Percentiles rank a stretch among this genome's conserved stretches.
Evolutionary conservation across 2,329 filamentous ascomycete species (phyloP).

Genomic region (Emydomyces testavorans): DNA sequence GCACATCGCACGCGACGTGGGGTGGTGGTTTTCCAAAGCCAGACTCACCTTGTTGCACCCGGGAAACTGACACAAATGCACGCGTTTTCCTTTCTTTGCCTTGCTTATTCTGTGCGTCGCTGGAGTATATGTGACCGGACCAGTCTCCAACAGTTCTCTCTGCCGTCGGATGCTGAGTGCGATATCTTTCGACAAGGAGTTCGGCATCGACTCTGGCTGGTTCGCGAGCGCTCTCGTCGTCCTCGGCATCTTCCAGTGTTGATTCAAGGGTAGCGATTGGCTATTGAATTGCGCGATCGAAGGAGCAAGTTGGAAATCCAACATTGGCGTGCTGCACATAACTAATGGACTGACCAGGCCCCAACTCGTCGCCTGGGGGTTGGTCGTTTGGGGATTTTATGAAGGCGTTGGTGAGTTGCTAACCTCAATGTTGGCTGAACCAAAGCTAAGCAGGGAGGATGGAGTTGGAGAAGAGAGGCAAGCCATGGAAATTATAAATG

Average conservation of each 20-base stretch:
- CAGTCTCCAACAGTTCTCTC: conserved; percentile 5
- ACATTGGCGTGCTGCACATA: no score
- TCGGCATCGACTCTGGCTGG: background rate
- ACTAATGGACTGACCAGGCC: no score
- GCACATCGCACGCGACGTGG: background rate
- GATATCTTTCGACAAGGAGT: background rate
- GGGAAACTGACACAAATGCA: conserved; percentile 38
- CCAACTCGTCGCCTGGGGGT: conserved; percentile 1
- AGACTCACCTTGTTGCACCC: conserved; percentile 38
- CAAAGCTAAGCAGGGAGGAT: background rate
- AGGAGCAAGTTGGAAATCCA: conserved; percentile 5
- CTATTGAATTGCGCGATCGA: background rate
- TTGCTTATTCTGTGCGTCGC: conserved; percentile 42
- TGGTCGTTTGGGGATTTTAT: conserved; percentile 2
- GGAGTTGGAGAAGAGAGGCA: background rate
- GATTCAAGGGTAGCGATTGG: background rate
- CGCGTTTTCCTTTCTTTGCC: conserved; percentile 42
- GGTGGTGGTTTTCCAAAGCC: background rate
- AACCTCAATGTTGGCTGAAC: background rate
- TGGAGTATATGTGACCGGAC: conserved; percentile 35
- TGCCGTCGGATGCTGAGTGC: background rate
- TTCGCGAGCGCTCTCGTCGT: background rate
- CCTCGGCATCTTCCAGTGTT: background rate
- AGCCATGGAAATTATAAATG: conserved; percentile 1
- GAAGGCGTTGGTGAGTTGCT: background rate